Conservation (phyloP, 495 filamentous ascomycete genomes). For the Penicillium goetzii region DNA sequence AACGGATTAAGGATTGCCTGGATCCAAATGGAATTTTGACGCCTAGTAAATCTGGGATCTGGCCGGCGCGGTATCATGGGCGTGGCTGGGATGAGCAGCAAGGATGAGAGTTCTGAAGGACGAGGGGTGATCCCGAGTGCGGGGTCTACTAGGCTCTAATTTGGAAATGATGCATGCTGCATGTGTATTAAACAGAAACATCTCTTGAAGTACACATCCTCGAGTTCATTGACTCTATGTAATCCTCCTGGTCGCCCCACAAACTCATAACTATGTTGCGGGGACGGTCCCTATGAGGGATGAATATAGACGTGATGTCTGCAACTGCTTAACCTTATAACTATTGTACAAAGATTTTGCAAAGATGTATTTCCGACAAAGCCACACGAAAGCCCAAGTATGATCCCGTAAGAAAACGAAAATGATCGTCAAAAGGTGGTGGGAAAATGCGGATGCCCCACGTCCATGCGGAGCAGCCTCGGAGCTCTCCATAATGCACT, state of each 20-base stretch:
- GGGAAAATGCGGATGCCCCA: conserved; percentile 6
- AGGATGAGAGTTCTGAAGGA: conserved; percentile 14
- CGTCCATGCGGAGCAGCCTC: conserved; percentile 6
- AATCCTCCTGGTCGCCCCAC: neutral
- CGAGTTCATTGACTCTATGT: neutral
- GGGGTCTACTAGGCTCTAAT: neutral
- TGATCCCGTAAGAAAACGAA: neutral
- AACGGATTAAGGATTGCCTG: neutral
- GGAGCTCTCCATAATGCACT: conserved; percentile 10
- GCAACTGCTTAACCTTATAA: neutral
- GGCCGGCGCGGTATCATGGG: conserved; percentile 53
- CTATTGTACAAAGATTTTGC: neutral
- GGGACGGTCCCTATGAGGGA: neutral
- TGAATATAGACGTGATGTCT: neutral
- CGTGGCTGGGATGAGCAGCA: conserved; percentile 25
- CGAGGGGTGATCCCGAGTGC: conserved; percentile 13
- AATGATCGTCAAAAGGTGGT: conserved; percentile 1
- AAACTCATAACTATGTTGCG: neutral
- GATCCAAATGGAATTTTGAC: conserved; percentile 55
- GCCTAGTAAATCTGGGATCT: conserved; percentile 59
- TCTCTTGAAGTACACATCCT: neutral
- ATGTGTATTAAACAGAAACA: neutral
- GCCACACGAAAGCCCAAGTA: neutral
- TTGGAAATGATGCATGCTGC: neutral
- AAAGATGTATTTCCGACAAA: neutral